Evolutionary conservation across 805 yeast species (phyloP).

Genomic region (Brettanomyces sp.): DNA sequence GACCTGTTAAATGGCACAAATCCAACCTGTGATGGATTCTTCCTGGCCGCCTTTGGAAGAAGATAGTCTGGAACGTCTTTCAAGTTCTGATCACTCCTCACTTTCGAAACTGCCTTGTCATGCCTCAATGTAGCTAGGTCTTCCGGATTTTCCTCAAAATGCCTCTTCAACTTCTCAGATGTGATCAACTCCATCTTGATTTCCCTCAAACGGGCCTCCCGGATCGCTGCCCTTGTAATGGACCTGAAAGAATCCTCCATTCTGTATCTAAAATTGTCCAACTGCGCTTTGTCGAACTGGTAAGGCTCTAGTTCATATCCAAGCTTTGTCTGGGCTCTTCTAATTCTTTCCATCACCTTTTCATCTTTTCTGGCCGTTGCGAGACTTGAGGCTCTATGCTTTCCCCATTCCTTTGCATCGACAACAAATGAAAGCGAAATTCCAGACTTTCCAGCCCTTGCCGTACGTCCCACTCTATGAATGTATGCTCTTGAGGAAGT

Average conservation of each 20-base stretch:
- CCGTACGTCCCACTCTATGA: constrained; percentile 95
- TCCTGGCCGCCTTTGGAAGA: constrained; percentile 69
- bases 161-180: constrained; percentile 84
- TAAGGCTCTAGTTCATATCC: constrained; percentile 80
- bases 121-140: constrained; percentile 85
- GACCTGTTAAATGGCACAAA: constrained; percentile 65
- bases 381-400: constrained; percentile 73
- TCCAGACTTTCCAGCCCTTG: constrained; percentile 94
- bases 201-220: constrained; percentile 90
- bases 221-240: constrained; percentile 77
- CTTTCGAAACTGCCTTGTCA: constrained; percentile 78
- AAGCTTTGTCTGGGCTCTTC: constrained; percentile 62
- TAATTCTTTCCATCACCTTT: constrained; percentile 66
- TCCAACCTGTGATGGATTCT: constrained; percentile 45
- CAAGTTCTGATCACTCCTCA: constrained; percentile 75
- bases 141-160: constrained; percentile 95
- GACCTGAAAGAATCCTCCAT: constrained; percentile 96
- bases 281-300: constrained; percentile 82
- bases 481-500: constrained; percentile 80
- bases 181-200: constrained; percentile 78
- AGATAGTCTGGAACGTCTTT: constrained; percentile 89
- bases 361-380: constrained; percentile 75
- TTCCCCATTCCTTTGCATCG: constrained; percentile 74
- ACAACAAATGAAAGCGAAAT: constrained; percentile 91
- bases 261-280: constrained; percentile 93